Conservation (phyloP, 2,329 filamentous ascomycete genomes). For the Colletotrichum orchidophilum region DNA sequence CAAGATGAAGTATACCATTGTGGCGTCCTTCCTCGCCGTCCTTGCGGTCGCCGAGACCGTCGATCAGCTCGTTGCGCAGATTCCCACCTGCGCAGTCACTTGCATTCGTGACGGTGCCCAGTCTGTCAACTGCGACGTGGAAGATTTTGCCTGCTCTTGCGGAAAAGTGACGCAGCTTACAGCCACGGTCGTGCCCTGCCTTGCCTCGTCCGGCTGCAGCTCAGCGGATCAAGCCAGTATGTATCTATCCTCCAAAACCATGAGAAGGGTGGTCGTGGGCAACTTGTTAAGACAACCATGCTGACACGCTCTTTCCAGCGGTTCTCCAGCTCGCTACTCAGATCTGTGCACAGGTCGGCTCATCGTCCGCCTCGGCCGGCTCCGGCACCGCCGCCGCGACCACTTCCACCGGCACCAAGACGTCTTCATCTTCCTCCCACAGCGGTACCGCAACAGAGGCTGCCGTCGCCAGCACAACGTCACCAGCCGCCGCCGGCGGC, state of each 20-base stretch:
- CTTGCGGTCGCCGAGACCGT: conserved; percentile 38
- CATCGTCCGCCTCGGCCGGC: background rate
- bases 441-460: conserved; percentile 33
- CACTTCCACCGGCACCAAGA: conserved; percentile 23
- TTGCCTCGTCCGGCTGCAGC: conserved; percentile 44
- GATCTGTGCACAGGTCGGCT: conserved; percentile 37
- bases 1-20: conserved; percentile 44
- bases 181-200: conserved; percentile 45
- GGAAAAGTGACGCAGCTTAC: conserved; percentile 46
- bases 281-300: background rate
- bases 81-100: conserved; percentile 50
- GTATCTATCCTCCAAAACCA: conserved; percentile 18
- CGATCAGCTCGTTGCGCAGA: conserved; percentile 39
- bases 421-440: conserved; percentile 34
- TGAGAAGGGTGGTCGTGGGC: no score
- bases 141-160: conserved; percentile 52
- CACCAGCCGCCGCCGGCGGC: conserved; percentile 38
- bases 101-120: conserved; percentile 47
- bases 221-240: conserved; percentile 48
- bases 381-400: conserved; percentile 18
- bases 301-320: conserved; percentile 34
- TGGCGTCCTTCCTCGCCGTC: conserved; percentile 39
- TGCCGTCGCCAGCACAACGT: conserved; percentile 23
- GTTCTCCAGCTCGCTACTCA: conserved; percentile 36
- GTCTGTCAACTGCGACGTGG: conserved; percentile 44